These are phyloP conservation scores for Leishmania mexicana DNA, from an alignment of 208 protist genomes.

Conservation along the genomic window DNA sequence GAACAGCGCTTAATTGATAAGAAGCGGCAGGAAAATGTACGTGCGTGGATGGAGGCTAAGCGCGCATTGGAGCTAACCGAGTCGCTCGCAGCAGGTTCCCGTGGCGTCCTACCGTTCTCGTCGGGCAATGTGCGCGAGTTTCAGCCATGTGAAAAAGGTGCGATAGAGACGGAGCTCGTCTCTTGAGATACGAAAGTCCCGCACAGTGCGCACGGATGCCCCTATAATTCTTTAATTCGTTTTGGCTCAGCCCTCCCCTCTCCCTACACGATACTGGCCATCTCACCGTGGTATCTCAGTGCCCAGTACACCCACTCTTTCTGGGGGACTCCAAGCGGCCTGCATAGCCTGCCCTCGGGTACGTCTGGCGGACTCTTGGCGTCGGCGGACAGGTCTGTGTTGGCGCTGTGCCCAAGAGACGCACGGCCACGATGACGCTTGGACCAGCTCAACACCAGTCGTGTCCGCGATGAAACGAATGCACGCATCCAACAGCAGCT, in stretches of 20 bases:
- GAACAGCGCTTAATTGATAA: constrained; percentile 42
- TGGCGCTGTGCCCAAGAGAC: background rate
- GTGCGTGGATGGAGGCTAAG: constrained; percentile 46
- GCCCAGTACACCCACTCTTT: background rate
- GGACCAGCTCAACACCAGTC: background rate
- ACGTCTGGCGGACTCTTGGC: background rate
- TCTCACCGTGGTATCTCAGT: background rate
- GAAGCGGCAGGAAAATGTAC: constrained; percentile 37
- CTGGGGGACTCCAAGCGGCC: background rate
- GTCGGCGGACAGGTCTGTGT: background rate
- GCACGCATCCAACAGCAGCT: background rate
- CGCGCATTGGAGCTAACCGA: constrained; percentile 36
- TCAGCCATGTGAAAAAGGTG: background rate
- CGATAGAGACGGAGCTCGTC: background rate
- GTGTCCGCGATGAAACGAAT: too few species aligned
- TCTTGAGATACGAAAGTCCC: background rate
- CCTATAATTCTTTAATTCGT: background rate
- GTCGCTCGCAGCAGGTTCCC: background rate
- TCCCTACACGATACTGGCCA: background rate
- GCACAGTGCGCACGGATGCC: background rate
- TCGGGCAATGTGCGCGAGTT: constrained; percentile 1
- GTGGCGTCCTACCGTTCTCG: background rate
- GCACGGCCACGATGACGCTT: background rate
- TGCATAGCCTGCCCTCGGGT: too few species aligned
- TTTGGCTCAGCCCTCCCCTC: background rate